Evolutionary conservation across 2,329 filamentous ascomycete species (phyloP).

Genomic region (Mycosphaerelloides madeirae): DNA sequence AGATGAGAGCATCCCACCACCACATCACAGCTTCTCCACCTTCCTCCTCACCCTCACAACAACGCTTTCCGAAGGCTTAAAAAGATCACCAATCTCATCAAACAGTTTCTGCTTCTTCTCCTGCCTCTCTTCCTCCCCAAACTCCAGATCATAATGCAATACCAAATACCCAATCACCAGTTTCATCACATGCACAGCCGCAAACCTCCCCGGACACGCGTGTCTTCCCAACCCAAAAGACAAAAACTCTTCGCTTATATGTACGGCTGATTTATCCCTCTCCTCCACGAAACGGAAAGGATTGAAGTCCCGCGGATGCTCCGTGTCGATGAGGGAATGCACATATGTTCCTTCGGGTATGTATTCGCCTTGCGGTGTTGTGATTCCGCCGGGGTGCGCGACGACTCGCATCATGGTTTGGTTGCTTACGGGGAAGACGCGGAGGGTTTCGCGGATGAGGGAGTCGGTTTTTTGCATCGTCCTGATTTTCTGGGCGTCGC

Average conservation of each 20-base stretch:
- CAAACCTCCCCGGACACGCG: constrained; percentile 38
- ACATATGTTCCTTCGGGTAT: constrained; percentile 22
- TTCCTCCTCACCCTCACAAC: neutral
- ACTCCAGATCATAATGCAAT: constrained; percentile 36
- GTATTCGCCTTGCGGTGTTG: constrained; percentile 18
- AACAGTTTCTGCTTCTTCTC: neutral
- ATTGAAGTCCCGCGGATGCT: constrained; percentile 23
- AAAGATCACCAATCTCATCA: constrained; percentile 3
- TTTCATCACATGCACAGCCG: constrained; percentile 44
- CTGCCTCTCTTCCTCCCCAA: neutral
- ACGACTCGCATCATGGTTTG: constrained; percentile 18
- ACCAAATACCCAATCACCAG: constrained; percentile 38
- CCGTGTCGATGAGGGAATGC: constrained; percentile 9
- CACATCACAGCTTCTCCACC: too few species aligned
- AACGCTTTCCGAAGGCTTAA: constrained; percentile 5
- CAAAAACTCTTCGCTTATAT: constrained; percentile 17
- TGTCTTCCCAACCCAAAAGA: constrained; percentile 20
- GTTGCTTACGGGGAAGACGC: constrained; percentile 11
- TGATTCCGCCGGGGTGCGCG: constrained; percentile 19
- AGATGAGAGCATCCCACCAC: too few species aligned
- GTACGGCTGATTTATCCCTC: constrained; percentile 3
- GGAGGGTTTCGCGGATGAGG: constrained; percentile 25
- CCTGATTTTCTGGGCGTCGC: constrained; percentile 14
- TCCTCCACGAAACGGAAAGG: constrained; percentile 17
- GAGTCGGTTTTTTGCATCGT: constrained; percentile 19